phyloP scores from a whole-genome alignment of 306 rosid species.

The Medicago arabica region DNA sequence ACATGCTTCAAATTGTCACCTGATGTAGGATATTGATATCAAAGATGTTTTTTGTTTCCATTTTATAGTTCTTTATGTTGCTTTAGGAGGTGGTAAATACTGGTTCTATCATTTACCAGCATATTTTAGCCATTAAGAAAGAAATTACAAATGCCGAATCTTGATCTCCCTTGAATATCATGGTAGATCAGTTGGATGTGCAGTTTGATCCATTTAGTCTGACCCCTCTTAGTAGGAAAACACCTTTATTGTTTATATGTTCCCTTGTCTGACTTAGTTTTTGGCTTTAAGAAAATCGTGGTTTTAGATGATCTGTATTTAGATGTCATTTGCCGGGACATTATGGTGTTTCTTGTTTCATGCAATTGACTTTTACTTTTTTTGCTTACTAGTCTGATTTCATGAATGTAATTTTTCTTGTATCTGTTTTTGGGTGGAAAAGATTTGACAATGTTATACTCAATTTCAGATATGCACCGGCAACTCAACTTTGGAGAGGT shows the following conservation, averaged over 20 bases:
- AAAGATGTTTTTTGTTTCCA: not conserved
- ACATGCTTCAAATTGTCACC: constrained; percentile 20
- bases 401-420: constrained; percentile 9
- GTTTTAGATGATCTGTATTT: not conserved
- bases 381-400: not conserved
- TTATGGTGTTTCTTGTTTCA: not conserved
- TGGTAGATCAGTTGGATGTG: constrained; percentile 26
- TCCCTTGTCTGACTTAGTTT: not conserved
- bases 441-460: constrained; percentile 32
- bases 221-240: not conserved
- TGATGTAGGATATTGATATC: not conserved
- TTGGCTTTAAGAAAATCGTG: not conserved
- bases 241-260: not conserved
- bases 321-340: not conserved
- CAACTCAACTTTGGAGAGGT: constrained; percentile 96
- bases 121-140: constrained; percentile 24
- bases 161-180: constrained; percentile 22
- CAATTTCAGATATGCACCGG: constrained; percentile 84
- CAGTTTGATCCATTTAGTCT: not conserved
- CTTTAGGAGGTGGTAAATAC: not conserved
- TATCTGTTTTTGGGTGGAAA: constrained; percentile 34
- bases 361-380: not conserved
- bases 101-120: not conserved
- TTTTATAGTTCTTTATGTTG: constrained; percentile 16
- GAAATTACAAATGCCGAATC: not conserved